Evolutionary conservation across 768 basidiomycete species (phyloP), one percentile per base, ranked within the genome.

Genomic region (Tubosaeta sp.): DNA sequence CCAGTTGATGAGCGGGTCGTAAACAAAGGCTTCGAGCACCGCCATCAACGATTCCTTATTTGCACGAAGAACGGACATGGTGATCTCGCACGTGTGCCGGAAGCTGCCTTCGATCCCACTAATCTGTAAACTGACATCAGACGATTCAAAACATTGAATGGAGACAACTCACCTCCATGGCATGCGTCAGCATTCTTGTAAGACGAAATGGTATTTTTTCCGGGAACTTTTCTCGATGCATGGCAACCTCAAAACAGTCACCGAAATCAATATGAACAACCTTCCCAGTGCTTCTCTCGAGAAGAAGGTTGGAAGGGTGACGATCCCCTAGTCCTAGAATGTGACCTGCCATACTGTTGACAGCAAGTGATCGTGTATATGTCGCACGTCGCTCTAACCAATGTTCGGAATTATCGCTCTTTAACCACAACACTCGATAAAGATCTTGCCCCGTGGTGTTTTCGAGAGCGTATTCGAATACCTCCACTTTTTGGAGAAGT

Each of bases 21-120:
- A 97, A 9, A 98, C 95, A 66, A 99, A 98, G 7, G 97, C 95
- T 68, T 99, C 97, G 27, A 99, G 76, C 17, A 99, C 95, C 6
- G 97, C 97, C 91, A 98, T 93, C 53, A 99, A 75, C n/a, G 94
- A 97, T 68, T 99, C 97, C 71, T 94, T 94, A 74, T 99, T 98
- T 53, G 90, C 91, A 29, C 97, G 87, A 51, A 98, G 73, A 6
- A 99, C 97, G 50, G 83, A 80, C 95, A 99, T 98, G n/a, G 92
- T 91, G 53, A 94, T 94, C 64, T 97, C 94, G 76, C 93, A 97
- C 9, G 91, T 94, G 57, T 86, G 87, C 62, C 90, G 81, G 81
- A 94, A 99, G 66, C 91, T 97, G 34, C 97, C 97, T 65, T 97
- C 92, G 55, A 99, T 97, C 22, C 97, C 95, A 71, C 94, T 95